Base-by-base conservation (phyloP, 148 eudicot species). In the Camellia granthamiana region DNA sequence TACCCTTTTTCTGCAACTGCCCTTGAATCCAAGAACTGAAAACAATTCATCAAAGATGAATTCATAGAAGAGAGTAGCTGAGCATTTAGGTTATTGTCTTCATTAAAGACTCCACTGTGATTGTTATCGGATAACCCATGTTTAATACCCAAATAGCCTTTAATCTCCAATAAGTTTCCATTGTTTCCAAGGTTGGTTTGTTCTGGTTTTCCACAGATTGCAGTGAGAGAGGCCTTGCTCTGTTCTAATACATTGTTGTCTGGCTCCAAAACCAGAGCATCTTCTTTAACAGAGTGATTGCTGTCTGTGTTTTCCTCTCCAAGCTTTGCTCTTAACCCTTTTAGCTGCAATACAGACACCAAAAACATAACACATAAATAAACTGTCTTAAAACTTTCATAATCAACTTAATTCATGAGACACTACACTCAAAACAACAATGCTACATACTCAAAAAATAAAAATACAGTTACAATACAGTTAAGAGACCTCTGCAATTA, bases 311-410 rank as follows among this genome's bases (percentile, higher is more conserved):
- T 71, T 60, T 78, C 55, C 67, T 78, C 77, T 46, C 72, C 82
- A 51, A 84, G 72, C 68, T 84, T 78, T 16, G 74, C 81, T 81
- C 79, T 84, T 41, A 84, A 42, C 73, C 30, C 77, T 21, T 38
- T 65, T 11, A 81, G 54, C 87, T 84, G 75, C 81, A 73, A 64
- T 23, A 8, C 4, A 62, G 49, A 60, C 7, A 11, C 10, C 42
- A 19, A 0, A 30, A 42, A 0, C 2, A 13, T 16, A 76, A 14
- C 7, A 62, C 60, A 41, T 10, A 0, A 73, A 18, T 55, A 15
- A 59, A 63, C 11, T 16, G 16, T 2, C 11, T 58, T 5, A 23
- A 21, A 63, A 21, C 41, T 38, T 41, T 42, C 43, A 49, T 49
- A 49, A 49, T 49, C 0, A 49, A 49, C 3, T 49, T 30, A 30